These are phyloP conservation scores for Herpetospermum pedunculosum DNA, from an alignment of 306 rosid genomes.

Conservation along the genomic window DNA sequence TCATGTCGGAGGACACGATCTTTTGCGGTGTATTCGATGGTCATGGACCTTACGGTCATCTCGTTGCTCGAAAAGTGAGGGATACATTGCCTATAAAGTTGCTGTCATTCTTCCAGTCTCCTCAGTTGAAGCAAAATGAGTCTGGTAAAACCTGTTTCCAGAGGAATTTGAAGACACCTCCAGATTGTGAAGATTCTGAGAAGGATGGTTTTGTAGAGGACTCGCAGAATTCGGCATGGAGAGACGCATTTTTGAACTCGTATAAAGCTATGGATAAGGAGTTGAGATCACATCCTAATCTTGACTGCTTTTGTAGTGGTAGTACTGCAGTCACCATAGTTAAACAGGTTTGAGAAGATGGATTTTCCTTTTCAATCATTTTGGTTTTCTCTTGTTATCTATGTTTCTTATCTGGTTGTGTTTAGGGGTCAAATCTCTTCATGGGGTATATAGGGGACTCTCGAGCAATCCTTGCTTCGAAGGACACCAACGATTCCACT, in stretches of 20 bases:
- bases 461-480: constrained; percentile 87
- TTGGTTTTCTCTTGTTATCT: constrained; percentile 10
- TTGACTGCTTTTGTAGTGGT: constrained; percentile 96
- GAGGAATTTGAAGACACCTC: constrained; percentile 30
- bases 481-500: constrained; percentile 44
- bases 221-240: constrained; percentile 47
- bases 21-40: constrained; percentile 97
- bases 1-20: constrained; percentile 61
- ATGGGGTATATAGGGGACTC: constrained; percentile 89
- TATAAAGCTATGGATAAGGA: constrained; percentile 93
- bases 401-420: constrained; percentile 11
- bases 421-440: constrained; percentile 75
- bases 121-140: constrained; percentile 38
- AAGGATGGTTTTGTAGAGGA: constrained; percentile 52
- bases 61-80: constrained; percentile 84
- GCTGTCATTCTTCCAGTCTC: constrained; percentile 51
- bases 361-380: constrained; percentile 7
- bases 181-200: constrained; percentile 42
- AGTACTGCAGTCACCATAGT: constrained; percentile 81
- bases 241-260: constrained; percentile 78
- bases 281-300: constrained; percentile 75
- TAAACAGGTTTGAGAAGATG: constrained; percentile 53
- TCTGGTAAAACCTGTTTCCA: constrained; percentile 41
- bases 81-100: constrained; percentile 72
- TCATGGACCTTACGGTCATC: constrained; percentile 93